Percentiles rank a stretch among this genome's conserved stretches.
Conservation (phyloP, 345 rosid species). For the Eucalyptus tenuipes region DNA sequence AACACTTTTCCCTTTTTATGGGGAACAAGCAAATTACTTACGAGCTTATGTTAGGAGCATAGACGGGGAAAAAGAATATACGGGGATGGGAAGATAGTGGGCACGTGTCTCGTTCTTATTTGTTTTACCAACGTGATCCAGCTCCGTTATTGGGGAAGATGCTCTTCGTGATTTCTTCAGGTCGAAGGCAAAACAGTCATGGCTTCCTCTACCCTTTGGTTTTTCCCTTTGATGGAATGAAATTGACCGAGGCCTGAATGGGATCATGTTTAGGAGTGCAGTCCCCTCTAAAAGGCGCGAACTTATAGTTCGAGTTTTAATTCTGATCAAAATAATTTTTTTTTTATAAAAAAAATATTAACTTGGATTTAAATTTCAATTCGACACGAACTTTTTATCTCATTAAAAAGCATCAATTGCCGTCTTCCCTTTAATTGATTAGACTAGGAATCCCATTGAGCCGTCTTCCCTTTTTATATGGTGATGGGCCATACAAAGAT, state of each 20-base stretch:
- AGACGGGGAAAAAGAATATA: background rate
- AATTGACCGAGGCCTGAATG: background rate
- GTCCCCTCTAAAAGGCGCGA: background rate
- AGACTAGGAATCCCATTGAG: background rate
- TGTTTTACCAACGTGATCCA: background rate
- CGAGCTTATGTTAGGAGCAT: background rate
- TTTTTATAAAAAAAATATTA: no score
- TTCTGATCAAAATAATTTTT: no score
- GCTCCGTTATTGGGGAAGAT: background rate
- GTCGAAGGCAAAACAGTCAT: background rate
- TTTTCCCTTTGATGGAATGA: background rate
- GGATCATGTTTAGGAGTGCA: background rate
- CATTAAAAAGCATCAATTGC: background rate
- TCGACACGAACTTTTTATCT: background rate
- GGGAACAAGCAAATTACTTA: background rate
- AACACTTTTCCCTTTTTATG: no score
- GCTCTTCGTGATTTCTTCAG: background rate
- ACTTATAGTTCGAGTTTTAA: no score
- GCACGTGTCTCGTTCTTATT: background rate
- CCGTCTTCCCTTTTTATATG: rapidly evolving
- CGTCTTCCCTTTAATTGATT: background rate
- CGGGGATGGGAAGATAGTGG: background rate
- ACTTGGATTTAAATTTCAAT: rapidly evolving
- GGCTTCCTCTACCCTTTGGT: background rate
- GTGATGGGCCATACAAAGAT: background rate